phyloP scores from a whole-genome alignment of 1,139 yeast species.

The Yamadazyma membranifaciens region DNA sequence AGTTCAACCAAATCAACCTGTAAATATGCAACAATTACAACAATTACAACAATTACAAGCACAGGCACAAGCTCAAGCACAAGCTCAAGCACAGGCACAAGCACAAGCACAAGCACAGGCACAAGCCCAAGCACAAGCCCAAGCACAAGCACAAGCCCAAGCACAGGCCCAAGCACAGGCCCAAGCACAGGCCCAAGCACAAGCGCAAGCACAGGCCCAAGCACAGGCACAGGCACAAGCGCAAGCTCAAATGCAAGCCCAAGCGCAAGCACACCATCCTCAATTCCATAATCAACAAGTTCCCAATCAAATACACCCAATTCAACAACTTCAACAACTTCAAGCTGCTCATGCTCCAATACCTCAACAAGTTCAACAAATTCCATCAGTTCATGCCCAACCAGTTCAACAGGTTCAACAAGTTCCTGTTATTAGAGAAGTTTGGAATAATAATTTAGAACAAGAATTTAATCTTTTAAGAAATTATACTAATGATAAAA shows the following conservation, averaged over 20 bases:
- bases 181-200: background rate
- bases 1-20: conserved; percentile 10
- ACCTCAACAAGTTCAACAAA: conserved; percentile 13
- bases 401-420: conserved; percentile 10
- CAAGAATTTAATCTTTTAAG: conserved; percentile 77
- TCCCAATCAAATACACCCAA: conserved; percentile 4
- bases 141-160: conserved; percentile 7
- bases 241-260: conserved; percentile 11
- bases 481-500: conserved; percentile 61
- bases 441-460: conserved; percentile 84
- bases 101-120: conserved; percentile 19
- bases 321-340: conserved; percentile 14
- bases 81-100: conserved; percentile 10
- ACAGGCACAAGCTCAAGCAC: conserved; percentile 24
- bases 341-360: background rate
- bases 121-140: conserved; percentile 16
- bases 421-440: conserved; percentile 57
- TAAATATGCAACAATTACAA: conserved; percentile 15
- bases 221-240: conserved; percentile 6
- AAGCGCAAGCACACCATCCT: conserved; percentile 5
- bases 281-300: conserved; percentile 9
- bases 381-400: conserved; percentile 9
- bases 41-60: conserved; percentile 23
- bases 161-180: conserved; percentile 5
- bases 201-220: background rate